Percentiles rank a stretch among this genome's conserved stretches.
Evolutionary conservation across 2,329 filamentous ascomycete genomes (phyloP).

Genomic region (Epichloe baconii): DNA sequence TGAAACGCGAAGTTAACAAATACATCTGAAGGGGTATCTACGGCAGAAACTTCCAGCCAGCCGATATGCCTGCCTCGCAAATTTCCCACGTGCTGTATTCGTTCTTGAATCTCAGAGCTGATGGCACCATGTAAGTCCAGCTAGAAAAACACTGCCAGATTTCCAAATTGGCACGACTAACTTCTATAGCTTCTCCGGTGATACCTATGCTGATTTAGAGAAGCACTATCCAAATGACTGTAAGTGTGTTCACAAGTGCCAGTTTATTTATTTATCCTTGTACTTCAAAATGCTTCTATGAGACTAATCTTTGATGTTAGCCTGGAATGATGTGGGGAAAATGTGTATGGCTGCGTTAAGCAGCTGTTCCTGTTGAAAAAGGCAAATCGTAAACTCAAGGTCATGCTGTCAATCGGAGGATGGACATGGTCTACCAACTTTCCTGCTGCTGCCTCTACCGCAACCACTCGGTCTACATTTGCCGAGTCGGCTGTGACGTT

Average conservation of each 20-base stretch:
- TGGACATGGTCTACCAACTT: slow-evolving; percentile 78
- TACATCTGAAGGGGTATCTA: slow-evolving; percentile 50
- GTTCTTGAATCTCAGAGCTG: slow-evolving; percentile 61
- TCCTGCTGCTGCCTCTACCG: slow-evolving; percentile 49
- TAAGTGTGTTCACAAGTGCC: slow-evolving; percentile 14
- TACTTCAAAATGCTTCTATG: background rate
- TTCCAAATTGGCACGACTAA: background rate
- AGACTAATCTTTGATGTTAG: slow-evolving; percentile 12
- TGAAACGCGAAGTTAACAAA: background rate
- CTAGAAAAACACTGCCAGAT: background rate
- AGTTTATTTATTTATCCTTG: background rate
- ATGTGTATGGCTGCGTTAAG: slow-evolving; percentile 71
- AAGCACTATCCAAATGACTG: slow-evolving; percentile 61
- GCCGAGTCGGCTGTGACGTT: slow-evolving; percentile 55
- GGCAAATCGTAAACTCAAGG: slow-evolving; percentile 62
- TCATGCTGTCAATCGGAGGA: slow-evolving; percentile 69
- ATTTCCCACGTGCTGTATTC: slow-evolving; percentile 70
- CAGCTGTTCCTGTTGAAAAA: slow-evolving; percentile 70
- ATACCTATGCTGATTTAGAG: slow-evolving; percentile 56
- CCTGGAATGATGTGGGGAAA: slow-evolving; percentile 52
- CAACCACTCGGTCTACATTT: slow-evolving; percentile 49
- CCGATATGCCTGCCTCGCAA: slow-evolving; percentile 53
- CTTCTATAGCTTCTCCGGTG: slow-evolving; percentile 43
- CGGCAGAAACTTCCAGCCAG: slow-evolving; percentile 57
- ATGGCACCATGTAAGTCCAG: slow-evolving; percentile 54